Evolutionary conservation across 1,139 yeast species (phyloP).

Genomic region (Taphrina wiesneri): DNA sequence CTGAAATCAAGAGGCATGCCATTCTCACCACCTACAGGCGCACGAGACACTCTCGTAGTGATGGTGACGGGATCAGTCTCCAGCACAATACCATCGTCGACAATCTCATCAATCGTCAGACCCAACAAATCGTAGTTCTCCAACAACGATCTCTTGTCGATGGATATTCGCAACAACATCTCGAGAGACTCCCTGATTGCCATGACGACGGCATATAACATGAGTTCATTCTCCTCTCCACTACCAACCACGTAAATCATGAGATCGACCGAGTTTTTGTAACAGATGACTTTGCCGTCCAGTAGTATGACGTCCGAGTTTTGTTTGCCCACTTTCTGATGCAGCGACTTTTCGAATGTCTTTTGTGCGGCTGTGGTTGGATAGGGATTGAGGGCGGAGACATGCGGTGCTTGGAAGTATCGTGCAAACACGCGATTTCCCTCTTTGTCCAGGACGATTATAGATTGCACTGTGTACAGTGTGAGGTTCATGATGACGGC

Average conservation of each 20-base stretch:
- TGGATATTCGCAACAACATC: slow-evolving; percentile 55
- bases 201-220: slow-evolving; percentile 72
- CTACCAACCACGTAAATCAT: slow-evolving; percentile 69
- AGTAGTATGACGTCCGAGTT: slow-evolving; percentile 77
- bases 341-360: slow-evolving; percentile 72
- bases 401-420: slow-evolving; percentile 71
- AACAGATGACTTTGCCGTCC: slow-evolving; percentile 75
- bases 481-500: slow-evolving; percentile 49
- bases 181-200: slow-evolving; percentile 82
- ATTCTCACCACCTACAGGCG: slow-evolving; percentile 68
- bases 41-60: slow-evolving; percentile 82
- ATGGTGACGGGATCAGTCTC: slow-evolving; percentile 87
- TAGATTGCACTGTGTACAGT: slow-evolving; percentile 45
- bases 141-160: slow-evolving; percentile 75
- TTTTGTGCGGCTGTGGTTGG: slow-evolving; percentile 59
- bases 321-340: slow-evolving; percentile 73
- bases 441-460: slow-evolving; percentile 74
- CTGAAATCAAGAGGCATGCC: slow-evolving; percentile 72
- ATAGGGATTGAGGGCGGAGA: slow-evolving; percentile 38
- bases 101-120: slow-evolving; percentile 84
- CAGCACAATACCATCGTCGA: slow-evolving; percentile 77
- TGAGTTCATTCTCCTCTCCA: slow-evolving; percentile 79
- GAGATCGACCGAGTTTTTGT: slow-evolving; percentile 78
- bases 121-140: slow-evolving; percentile 85
- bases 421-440: slow-evolving; percentile 82